Evolutionary conservation across 306 rosid genomes (phyloP).

Genomic region (Dryas octopetala): DNA sequence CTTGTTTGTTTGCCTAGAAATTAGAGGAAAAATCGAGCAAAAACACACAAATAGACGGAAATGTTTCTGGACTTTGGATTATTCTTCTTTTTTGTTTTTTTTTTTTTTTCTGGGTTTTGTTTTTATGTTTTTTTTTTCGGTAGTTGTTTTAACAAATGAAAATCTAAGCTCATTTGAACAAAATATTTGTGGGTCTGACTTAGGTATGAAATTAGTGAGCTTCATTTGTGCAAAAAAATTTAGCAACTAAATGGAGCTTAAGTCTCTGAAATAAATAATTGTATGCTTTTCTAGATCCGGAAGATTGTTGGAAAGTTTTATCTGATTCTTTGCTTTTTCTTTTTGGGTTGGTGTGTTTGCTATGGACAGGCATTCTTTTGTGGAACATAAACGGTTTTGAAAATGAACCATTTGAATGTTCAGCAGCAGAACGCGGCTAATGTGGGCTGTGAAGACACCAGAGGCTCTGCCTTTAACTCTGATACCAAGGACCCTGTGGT

Average conservation of each 20-base stretch:
- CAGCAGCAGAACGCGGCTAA: slow-evolving; percentile 71
- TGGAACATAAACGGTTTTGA: slow-evolving; percentile 29
- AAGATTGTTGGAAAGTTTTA: not conserved
- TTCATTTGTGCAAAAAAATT: too few species aligned
- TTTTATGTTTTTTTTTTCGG: not conserved
- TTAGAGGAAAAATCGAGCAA: not conserved
- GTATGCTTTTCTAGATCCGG: slow-evolving; percentile 1
- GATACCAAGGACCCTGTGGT: slow-evolving; percentile 64
- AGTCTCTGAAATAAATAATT: not conserved
- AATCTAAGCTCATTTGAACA: not conserved
- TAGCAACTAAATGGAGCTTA: not conserved
- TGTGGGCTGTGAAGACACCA: slow-evolving; percentile 57
- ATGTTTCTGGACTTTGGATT: not conserved
- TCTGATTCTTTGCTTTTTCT: not conserved
- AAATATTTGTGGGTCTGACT: not conserved
- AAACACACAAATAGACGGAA: not conserved
- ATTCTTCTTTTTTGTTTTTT: not conserved
- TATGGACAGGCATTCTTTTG: slow-evolving; percentile 63
- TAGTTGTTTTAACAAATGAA: not conserved
- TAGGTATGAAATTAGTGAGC: not conserved
- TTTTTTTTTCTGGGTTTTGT: not conserved
- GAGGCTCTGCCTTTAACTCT: slow-evolving; percentile 36
- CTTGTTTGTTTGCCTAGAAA: slow-evolving; percentile 13
- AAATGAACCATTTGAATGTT: slow-evolving; percentile 68
- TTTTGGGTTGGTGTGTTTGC: slow-evolving; percentile 8